phyloP scores from a whole-genome alignment of 768 basidiomycete genomes.

The Leccinum incarnatum region DNA sequence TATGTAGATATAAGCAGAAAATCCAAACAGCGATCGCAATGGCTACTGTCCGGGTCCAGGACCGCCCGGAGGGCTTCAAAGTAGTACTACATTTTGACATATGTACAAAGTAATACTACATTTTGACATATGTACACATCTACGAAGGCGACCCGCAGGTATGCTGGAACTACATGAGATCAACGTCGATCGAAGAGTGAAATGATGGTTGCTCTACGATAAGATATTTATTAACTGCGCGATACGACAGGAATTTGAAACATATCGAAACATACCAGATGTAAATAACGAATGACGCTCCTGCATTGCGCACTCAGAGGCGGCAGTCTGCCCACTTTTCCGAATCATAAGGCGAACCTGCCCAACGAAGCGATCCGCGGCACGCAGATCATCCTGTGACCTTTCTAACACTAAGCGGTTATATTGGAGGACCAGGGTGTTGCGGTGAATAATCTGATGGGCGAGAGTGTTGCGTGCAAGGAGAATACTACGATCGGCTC shows the following conservation, averaged over 20 bases:
- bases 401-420: neutral
- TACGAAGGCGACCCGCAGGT: too few relatives aligned
- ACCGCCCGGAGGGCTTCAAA: too few relatives aligned
- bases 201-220: neutral
- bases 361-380: neutral
- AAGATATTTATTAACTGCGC: neutral
- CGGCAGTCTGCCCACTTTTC: neutral
- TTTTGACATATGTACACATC: too few relatives aligned
- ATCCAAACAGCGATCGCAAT: neutral
- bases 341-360: neutral
- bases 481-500: neutral
- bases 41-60: too few relatives aligned
- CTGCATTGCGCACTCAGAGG: neutral
- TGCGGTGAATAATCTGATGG: neutral
- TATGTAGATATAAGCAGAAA: neutral
- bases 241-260: neutral
- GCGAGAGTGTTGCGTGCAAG: neutral
- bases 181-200: neutral
- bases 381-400: neutral
- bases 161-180: neutral
- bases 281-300: neutral
- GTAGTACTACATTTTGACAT: too few relatives aligned
- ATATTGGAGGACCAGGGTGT: neutral
- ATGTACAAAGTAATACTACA: too few relatives aligned
- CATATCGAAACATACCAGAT: neutral